Conservation (phyloP, 2,329 filamentous ascomycete species). For the Hypoxylon sp. region DNA sequence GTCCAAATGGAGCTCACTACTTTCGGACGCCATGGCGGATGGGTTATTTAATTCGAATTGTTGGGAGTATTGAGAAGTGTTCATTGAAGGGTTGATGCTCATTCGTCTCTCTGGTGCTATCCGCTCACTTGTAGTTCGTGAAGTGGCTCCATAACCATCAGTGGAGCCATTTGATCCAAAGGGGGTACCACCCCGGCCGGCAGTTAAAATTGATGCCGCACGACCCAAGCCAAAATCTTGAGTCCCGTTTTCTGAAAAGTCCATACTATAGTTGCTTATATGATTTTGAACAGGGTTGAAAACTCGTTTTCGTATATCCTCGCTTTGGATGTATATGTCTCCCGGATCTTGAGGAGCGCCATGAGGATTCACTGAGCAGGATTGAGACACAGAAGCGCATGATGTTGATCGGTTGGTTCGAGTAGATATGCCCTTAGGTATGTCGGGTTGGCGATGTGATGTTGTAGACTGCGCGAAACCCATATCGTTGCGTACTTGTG, state of each 20-base stretch:
- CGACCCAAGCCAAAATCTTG: slow-evolving; percentile 30
- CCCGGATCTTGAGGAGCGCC: slow-evolving; percentile 55
- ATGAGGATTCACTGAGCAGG: slow-evolving; percentile 50
- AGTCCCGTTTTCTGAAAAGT: slow-evolving; percentile 39
- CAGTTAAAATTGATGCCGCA: slow-evolving; percentile 25
- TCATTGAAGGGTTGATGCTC: slow-evolving; percentile 28
- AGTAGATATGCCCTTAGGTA: slow-evolving; percentile 28
- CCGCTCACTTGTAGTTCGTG: slow-evolving; percentile 31
- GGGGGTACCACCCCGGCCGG: slow-evolving; percentile 36
- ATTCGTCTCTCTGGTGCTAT: slow-evolving; percentile 39
- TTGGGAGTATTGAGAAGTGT: slow-evolving; percentile 37
- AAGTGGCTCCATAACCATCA: slow-evolving; percentile 42
- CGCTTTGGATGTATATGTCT: slow-evolving; percentile 55
- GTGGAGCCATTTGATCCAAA: slow-evolving; percentile 47
- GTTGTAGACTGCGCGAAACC: slow-evolving; percentile 38
- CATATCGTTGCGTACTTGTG: slow-evolving; percentile 37
- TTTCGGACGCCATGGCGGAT: slow-evolving; percentile 24
- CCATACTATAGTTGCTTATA: slow-evolving; percentile 35
- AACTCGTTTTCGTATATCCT: slow-evolving; percentile 52
- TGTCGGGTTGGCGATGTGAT: slow-evolving; percentile 34
- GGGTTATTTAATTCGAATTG: slow-evolving; percentile 29
- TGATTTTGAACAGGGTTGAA: slow-evolving; percentile 45
- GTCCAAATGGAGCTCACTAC: slow-evolving; percentile 41
- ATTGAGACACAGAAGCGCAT: slow-evolving; percentile 41
- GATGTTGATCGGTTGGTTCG: slow-evolving; percentile 45